A percentile compares a stretch with the other conserved stretches of the same genome.
Evolutionary conservation across 108 stramenopile species (phyloP).

Genomic region (Aurantiochytrium sp.): DNA sequence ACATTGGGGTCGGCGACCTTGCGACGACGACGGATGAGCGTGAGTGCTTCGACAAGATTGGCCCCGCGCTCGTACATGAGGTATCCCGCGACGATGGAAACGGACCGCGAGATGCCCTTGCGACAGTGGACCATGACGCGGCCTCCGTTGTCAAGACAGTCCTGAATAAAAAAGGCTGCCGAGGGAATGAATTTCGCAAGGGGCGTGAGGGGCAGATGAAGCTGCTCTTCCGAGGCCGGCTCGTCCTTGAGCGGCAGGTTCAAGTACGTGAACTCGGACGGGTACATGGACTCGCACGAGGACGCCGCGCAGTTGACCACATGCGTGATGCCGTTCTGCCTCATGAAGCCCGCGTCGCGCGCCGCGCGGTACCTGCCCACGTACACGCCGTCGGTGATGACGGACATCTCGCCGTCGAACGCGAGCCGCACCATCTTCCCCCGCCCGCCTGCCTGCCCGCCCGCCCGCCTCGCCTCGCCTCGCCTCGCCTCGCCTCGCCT

Average conservation of each 20-base stretch:
- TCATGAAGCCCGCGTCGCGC: not conserved
- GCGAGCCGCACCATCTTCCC: too few relatives aligned
- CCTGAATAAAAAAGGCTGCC: not conserved
- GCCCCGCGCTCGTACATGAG: slow-evolving; percentile 14
- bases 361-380: not conserved
- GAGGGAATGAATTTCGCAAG: not conserved
- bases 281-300: slow-evolving; percentile 3
- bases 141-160: not conserved
- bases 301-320: not conserved
- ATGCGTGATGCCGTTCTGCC: not conserved
- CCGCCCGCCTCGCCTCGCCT: too few relatives aligned
- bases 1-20: slow-evolving; percentile 13
- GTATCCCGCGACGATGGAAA: slow-evolving; percentile 8
- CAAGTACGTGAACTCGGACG: not conserved
- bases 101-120: not conserved
- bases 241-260: slow-evolving; percentile 13
- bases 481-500: too few relatives aligned
- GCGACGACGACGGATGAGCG: not conserved
- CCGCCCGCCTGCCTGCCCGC: too few relatives aligned
- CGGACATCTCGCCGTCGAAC: too few relatives aligned
- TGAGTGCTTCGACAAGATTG: not conserved
- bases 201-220: not conserved
- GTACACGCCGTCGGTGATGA: too few relatives aligned
- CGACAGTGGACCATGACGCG: not conserved
- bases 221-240: not conserved